These are phyloP conservation scores for Huntiella moniliformis DNA, from an alignment of 2,329 filamentous ascomycete genomes.

Conservation along the genomic window DNA sequence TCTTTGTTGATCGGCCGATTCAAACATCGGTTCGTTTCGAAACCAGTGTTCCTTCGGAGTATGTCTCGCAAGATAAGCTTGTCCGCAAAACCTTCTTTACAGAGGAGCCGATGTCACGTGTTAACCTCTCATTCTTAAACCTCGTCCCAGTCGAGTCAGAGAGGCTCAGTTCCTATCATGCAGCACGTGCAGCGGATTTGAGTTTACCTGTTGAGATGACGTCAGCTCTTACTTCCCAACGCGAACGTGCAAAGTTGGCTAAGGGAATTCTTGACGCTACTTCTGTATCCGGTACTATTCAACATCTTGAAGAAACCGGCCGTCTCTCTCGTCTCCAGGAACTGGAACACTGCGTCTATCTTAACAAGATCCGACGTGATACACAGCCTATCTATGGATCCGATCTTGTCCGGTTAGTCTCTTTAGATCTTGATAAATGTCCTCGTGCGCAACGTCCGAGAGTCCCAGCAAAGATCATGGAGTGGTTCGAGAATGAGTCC, in stretches of 20 bases:
- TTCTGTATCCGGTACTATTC: conserved; percentile 49
- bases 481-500: conserved; percentile 60
- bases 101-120: conserved; percentile 29
- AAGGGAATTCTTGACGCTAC: conserved; percentile 41
- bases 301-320: conserved; percentile 51
- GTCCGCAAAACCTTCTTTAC: conserved; percentile 40
- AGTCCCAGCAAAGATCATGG: conserved; percentile 42
- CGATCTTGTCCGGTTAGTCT: conserved; percentile 56
- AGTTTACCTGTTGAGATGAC: conserved; percentile 3
- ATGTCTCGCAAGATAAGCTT: conserved; percentile 42
- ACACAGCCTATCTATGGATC: conserved; percentile 66
- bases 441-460: conserved; percentile 42
- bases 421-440: conserved; percentile 39
- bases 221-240: neutral
- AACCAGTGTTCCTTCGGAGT: conserved; percentile 38
- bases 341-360: conserved; percentile 60
- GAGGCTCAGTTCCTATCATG: conserved; percentile 33
- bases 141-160: conserved; percentile 36
- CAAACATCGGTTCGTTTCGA: conserved; percentile 92
- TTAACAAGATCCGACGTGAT: conserved; percentile 66
- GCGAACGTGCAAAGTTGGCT: conserved; percentile 28
- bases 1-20: conserved; percentile 90
- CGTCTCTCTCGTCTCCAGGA: conserved; percentile 57
- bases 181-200: conserved; percentile 12
- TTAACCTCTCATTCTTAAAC: conserved; percentile 62